Evolutionary conservation across 2,329 filamentous ascomycete genomes (phyloP).

Genomic region (Penicillium glabrum): DNA sequence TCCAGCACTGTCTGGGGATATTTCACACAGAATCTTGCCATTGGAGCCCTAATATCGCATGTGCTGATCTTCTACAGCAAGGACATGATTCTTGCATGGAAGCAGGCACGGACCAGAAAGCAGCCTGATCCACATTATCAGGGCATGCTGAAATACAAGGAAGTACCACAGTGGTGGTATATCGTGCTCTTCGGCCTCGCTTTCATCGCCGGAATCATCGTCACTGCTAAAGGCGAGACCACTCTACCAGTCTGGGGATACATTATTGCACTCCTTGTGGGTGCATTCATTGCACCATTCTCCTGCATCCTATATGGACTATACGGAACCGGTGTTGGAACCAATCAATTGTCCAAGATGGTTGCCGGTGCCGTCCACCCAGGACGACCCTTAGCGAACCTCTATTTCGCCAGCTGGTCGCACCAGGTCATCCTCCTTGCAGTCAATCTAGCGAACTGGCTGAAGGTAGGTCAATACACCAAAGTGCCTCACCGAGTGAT

Average conservation of each 20-base stretch:
- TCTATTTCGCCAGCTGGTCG: conserved; percentile 31
- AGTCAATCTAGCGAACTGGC: conserved; percentile 23
- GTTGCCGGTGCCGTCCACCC: conserved; percentile 25
- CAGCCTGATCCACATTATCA: conserved; percentile 25
- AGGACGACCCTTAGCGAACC: conserved; percentile 23
- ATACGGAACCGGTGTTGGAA: conserved; percentile 59
- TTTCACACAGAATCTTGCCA: conserved; percentile 8
- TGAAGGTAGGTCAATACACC: conserved; percentile 36
- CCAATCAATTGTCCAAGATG: conserved; percentile 40
- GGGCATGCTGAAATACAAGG: conserved; percentile 27
- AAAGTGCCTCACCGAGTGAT: conserved; percentile 51
- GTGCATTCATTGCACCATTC: conserved; percentile 51
- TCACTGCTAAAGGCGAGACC: conserved; percentile 48
- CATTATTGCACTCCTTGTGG: conserved; percentile 45
- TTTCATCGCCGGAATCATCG: conserved; percentile 50
- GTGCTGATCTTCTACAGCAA: conserved; percentile 26
- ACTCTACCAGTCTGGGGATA: conserved; percentile 52
- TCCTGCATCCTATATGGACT: conserved; percentile 49
- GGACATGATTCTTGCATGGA: conserved; percentile 23
- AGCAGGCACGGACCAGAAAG: conserved; percentile 16
- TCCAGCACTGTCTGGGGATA: conserved; percentile 25
- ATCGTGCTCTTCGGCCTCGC: conserved; percentile 41
- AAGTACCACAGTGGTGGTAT: conserved; percentile 50
- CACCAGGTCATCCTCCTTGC: conserved; percentile 28
- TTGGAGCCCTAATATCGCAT: conserved; percentile 27